A percentile compares a stretch with the other conserved stretches of the same genome.
phyloP scores from a whole-genome alignment of 2,329 filamentous ascomycete species.

The Mycosphaerella arachidis region DNA sequence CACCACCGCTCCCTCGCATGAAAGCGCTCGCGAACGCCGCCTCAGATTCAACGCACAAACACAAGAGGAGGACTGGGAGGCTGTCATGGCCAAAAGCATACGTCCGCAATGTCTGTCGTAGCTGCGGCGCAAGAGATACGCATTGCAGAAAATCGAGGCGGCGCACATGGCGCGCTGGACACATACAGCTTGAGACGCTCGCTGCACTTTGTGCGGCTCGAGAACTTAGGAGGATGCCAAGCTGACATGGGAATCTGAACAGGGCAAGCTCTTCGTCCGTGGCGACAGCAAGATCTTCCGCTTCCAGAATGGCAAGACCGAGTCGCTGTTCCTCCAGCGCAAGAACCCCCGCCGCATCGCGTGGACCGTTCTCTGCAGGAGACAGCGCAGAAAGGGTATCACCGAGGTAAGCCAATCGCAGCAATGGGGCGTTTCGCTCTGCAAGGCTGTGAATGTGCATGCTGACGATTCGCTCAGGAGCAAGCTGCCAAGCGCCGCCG shows the following conservation, averaged over 20 bases:
- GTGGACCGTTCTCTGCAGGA: slow-evolving; percentile 97
- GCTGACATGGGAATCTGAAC: slow-evolving; percentile 25
- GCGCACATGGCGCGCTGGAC: slow-evolving; percentile 1
- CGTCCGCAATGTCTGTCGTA: background rate
- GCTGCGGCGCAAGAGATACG: slow-evolving; percentile 1
- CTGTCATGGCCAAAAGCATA: background rate
- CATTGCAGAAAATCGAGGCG: background rate
- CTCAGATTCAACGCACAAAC: background rate
- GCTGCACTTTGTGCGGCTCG: slow-evolving; percentile 16
- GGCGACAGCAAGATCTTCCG: slow-evolving; percentile 99
- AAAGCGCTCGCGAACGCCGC: slow-evolving; percentile 2
- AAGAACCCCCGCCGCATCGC: slow-evolving; percentile 99
- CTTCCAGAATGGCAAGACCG: slow-evolving; percentile 99
- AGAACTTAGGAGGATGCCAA: slow-evolving; percentile 19
- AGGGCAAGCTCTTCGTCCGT: slow-evolving; percentile 99
- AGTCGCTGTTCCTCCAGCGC: slow-evolving; percentile 99
- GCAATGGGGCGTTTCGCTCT: background rate
- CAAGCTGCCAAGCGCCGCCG: slow-evolving; percentile 99
- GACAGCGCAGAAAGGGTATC: slow-evolving; percentile 99
- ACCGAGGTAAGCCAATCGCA: slow-evolving; percentile 78
- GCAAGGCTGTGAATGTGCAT: background rate
- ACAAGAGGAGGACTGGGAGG: slow-evolving; percentile 5
- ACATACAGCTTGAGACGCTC: slow-evolving; percentile 20
- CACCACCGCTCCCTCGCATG: background rate
- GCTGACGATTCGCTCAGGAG: slow-evolving; percentile 59